Evolutionary conservation across 768 basidiomycete genomes (phyloP), one percentile per base, ranked within the genome.

Genomic region (Russula lepida): DNA sequence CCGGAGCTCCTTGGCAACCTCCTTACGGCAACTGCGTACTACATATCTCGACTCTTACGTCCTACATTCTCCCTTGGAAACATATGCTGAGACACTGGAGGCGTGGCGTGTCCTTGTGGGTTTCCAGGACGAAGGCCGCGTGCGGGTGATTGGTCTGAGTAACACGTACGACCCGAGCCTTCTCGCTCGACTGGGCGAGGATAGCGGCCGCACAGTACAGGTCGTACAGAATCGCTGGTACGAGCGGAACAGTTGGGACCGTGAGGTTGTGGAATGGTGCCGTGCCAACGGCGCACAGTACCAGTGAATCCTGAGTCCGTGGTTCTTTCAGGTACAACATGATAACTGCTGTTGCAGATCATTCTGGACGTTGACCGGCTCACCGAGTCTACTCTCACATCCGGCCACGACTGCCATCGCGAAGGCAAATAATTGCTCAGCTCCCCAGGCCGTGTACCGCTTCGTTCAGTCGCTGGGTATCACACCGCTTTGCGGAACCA

Each of bases 161-260:
- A 92, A 92, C 69, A 77, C 82, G 4, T 90, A 92, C 66, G 85
- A 89, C 60, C 77, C 83, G 2, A 68, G 68, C 4, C 60, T 82
- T 13, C 78, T 94, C 15, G 71, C 75, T 30, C 77, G 78, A 17
- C 71, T 91, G 47, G 77, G 77, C 39, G 74, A 77, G 19, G 74
- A 79, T 65, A 75, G 83, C 56, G 78, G 81, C 61, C 50, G 71
- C 33, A 69, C 69, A 50, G 81, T 88, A 5, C 80, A 88, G 59
- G 81, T 91, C 32, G 88, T 93, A 17, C 91, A 92, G 71, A 89
- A 91, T 70, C 75, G 91, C 52, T 95, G 91, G 90, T 87, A 84
- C 67, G 84, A 90, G 69, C 84, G 83, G 6, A 93, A 92, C 61
- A 76, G 73, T 5, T 93, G 88, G 86, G 89, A 92, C 68, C 74